Base-by-base conservation (phyloP, 2,329 filamentous ascomycete species). In the Fusarium sp. region DNA sequence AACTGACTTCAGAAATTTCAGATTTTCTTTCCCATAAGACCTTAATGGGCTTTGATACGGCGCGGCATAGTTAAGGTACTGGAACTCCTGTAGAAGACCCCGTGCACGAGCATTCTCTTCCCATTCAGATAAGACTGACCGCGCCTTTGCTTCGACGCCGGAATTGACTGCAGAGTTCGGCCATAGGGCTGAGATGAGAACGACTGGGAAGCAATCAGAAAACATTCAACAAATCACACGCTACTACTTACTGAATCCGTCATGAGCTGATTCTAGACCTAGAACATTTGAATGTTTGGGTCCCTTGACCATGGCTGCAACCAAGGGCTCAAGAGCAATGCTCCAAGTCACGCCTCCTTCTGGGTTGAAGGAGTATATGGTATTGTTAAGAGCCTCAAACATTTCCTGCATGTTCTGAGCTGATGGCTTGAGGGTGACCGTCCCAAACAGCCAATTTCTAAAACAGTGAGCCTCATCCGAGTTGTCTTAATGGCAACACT, bases 221-320 rank as follows among this genome's bases (percentile, higher is more conserved):
- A 3, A 4, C 7, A 1, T 7, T 15, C 1, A 9, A 5, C 0
- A 1, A 13, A 13, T 7, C 5, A 5, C n/a, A 3, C 4, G 2
- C 2, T 2, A 2, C n/a, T 13, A 1, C 26, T 9, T 49, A 38
- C 42, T 49, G 6, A 39, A 56, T 4, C 53, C 53, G n/a, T 52
- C 53, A 10, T 52, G 15, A 1, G 34, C 20, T 0, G 45, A 14
- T 6, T 52, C 7, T 1, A 52, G 8, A 8, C 53, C 53, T 1
- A 56, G 26, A 8, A 40, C 26, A 2, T 56, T 26, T 6, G 22
- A 13, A 4, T 33, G 15, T 13, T 40, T 56, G 17, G 34, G 17
- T n/a, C 14, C 4, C 2, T 56, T 11, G 3, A 56, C 4, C 45
- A 56, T 56, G 5, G 18, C 34, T 56, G 34, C 26, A 7, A 56